Conservation (phyloP, 2,329 filamentous ascomycete species). For the Dothideomycetidae sp. region DNA sequence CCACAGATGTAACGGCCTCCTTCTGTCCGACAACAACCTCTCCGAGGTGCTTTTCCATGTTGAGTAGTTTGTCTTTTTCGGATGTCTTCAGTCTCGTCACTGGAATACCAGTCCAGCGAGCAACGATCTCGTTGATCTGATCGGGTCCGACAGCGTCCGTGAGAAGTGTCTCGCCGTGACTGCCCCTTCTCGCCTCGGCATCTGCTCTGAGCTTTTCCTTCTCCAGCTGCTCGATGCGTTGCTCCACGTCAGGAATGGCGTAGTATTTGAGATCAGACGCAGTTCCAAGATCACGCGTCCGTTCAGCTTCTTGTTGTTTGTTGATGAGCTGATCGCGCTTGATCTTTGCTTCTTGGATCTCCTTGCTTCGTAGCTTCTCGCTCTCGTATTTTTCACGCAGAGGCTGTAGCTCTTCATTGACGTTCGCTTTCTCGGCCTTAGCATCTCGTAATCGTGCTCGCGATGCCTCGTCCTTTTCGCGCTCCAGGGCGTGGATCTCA, state of each 20-base stretch:
- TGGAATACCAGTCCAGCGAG: slow-evolving; percentile 94
- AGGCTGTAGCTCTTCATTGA: slow-evolving; percentile 82
- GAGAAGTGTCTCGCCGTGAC: slow-evolving; percentile 55
- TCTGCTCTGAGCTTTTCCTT: slow-evolving; percentile 64
- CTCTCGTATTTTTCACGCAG: slow-evolving; percentile 90
- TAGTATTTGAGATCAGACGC: slow-evolving; percentile 95
- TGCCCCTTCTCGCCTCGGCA: slow-evolving; percentile 52
- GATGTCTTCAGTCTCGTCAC: slow-evolving; percentile 86
- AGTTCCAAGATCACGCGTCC: slow-evolving; percentile 67
- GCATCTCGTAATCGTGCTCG: slow-evolving; percentile 69
- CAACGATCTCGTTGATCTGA: slow-evolving; percentile 97
- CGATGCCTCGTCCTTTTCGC: slow-evolving; percentile 90
- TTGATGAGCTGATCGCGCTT: slow-evolving; percentile 86
- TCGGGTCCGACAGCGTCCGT: slow-evolving; percentile 92
- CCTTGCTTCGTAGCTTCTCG: slow-evolving; percentile 79
- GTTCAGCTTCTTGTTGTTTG: slow-evolving; percentile 86
- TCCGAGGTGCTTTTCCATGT: slow-evolving; percentile 81
- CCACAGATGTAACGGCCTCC: slow-evolving; percentile 83
- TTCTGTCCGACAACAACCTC: slow-evolving; percentile 85
- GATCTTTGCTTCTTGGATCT: slow-evolving; percentile 86
- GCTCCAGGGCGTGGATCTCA: slow-evolving; percentile 86
- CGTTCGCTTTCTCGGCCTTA: slow-evolving; percentile 81
- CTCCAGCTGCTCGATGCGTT: slow-evolving; percentile 68
- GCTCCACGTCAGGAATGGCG: slow-evolving; percentile 83
- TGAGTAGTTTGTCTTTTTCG: slow-evolving; percentile 94